Base-by-base conservation (phyloP, 2,329 filamentous ascomycete genomes). In the Venturia carpophila region DNA sequence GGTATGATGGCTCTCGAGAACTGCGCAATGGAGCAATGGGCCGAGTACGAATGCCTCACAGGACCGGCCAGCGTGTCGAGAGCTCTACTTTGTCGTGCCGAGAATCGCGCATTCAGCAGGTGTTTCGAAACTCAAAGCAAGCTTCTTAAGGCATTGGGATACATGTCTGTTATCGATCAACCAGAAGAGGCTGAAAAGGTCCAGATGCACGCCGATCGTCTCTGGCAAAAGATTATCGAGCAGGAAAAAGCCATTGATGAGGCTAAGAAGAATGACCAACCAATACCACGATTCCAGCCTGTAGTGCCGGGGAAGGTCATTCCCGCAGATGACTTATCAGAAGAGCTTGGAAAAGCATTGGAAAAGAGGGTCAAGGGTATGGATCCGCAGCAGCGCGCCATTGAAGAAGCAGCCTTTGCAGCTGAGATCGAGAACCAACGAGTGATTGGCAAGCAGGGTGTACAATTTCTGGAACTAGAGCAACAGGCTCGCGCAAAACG, bases 101-200 rank as follows among this genome's bases (percentile, higher is more conserved):
- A 96, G 79, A 89, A 91, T 71, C 82, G 80, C 70, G 84, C 82
- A 67, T 92, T 97, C 72, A 89, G 94, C 73, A 83, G 89, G 69
- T 99, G 94, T 79, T 96, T 94, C 75, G 87, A 83, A 64, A 92
- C 92, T 79, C 94, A 99, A 78, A 87, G 86, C 84, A 89, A 93
- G 75, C 92, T 99, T 70, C 79, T 99, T 37, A 92, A 93, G 76
- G 92, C 92, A 1, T 78, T 99, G 21, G 94, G 94, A 5, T 97
- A 97, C 74, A 83, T 95, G 9, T 85, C 84, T 34, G 79, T 84
- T 67, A 84, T 88, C 56, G 84, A 87, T 27, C 79, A 87, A 10
- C 78, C 82, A 0, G 82, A 87, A 39, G 83, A 90, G 63, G 92
- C 97, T 74, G 85, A 88, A 70, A 91, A 66, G 67, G 79, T 99